Conservation (phyloP, 306 rosid genomes). For the Quercus parvula region DNA sequence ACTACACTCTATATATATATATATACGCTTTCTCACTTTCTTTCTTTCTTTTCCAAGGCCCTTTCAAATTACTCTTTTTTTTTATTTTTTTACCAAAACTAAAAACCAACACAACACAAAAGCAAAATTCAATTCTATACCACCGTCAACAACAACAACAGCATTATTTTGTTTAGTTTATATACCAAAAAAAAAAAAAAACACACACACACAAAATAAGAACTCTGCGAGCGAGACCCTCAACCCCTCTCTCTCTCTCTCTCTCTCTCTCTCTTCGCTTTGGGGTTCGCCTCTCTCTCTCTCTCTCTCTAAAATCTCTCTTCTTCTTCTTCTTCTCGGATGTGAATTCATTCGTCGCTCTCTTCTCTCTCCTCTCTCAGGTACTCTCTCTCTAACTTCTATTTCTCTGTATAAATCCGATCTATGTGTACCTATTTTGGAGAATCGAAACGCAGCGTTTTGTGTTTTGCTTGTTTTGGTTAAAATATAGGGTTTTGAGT, state of each 20-base stretch:
- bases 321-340: slow-evolving; percentile 36
- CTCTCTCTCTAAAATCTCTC: slow-evolving; percentile 7
- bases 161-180: background rate
- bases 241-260: slow-evolving; percentile 22
- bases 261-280: slow-evolving; percentile 18
- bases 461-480: slow-evolving; percentile 11
- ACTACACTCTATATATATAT: background rate
- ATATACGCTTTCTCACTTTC: background rate
- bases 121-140: too few relatives aligned
- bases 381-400: slow-evolving; percentile 23
- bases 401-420: slow-evolving; percentile 14
- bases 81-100: too few relatives aligned
- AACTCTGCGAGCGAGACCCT: slow-evolving; percentile 23
- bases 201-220: background rate
- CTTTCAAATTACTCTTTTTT: background rate
- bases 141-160: background rate
- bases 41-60: slow-evolving; percentile 21
- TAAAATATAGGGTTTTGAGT: slow-evolving; percentile 2
- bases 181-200: background rate
- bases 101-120: too few relatives aligned
- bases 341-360: slow-evolving; percentile 47
- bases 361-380: slow-evolving; percentile 54
- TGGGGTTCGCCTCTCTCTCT: slow-evolving; percentile 43
- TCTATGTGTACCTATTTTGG: slow-evolving; percentile 6
- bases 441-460: background rate